A percentile compares a stretch with the other conserved stretches of the same genome.
phyloP scores from a whole-genome alignment of 176 grass and related monocot genomes.

The Bothriochloa decipiens region DNA sequence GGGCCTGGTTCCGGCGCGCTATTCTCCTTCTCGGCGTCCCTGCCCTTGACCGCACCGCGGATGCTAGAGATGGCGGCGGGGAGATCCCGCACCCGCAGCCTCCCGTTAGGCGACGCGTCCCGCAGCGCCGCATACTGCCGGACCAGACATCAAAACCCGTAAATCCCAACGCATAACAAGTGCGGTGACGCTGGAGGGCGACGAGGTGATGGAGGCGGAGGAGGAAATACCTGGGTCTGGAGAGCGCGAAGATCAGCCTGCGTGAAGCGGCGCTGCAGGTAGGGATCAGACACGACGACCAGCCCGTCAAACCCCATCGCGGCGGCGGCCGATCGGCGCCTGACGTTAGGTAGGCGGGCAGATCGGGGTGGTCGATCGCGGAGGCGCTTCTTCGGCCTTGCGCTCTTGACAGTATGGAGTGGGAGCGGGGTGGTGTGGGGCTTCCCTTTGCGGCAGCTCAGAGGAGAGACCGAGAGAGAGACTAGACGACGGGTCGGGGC shows the following conservation, averaged over 20 bases:
- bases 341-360: constrained; percentile 18
- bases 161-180: background rate
- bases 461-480: constrained; percentile 20
- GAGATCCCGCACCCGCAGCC: constrained; percentile 66
- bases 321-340: background rate
- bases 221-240: constrained; percentile 50
- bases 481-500: background rate
- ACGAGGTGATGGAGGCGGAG: background rate
- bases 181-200: background rate
- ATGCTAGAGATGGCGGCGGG: constrained; percentile 54
- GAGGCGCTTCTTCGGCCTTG: background rate
- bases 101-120: constrained; percentile 48
- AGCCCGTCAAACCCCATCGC: constrained; percentile 52
- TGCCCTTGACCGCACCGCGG: constrained; percentile 31
- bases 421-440: constrained; percentile 5
- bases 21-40: constrained; percentile 54
- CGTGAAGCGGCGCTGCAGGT: constrained; percentile 82
- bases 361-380: constrained; percentile 1
- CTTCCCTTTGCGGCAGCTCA: constrained; percentile 27
- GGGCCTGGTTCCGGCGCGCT: constrained; percentile 18
- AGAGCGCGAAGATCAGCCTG: constrained; percentile 79
- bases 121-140: constrained; percentile 55
- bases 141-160: background rate
- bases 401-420: background rate
- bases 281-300: constrained; percentile 75